Base-by-base conservation (phyloP, 148 eudicot genomes). In the Suaeda aralocaspica region DNA sequence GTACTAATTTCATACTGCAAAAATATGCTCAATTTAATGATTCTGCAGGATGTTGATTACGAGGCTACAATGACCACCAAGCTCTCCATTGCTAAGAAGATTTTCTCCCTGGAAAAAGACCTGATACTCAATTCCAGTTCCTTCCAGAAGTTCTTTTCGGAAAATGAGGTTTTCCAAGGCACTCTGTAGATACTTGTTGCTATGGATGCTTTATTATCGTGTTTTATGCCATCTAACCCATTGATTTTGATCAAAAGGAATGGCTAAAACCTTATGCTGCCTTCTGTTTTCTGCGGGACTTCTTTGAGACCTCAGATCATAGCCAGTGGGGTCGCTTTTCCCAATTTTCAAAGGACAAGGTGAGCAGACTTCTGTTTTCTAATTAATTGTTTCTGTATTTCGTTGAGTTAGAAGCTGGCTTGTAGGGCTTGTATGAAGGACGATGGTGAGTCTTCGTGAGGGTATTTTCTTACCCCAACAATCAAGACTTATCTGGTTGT, bases 201-300 rank as follows among this genome's bases (percentile, higher is more conserved):
- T 34, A 29, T 34, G 29, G 30, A 45, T 26, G 36, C 15, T 16
- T 34, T n/a, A 0, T 52, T 34, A 42, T 39, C 52, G 36, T 16
- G 9, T 48, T 29, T 62, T 39, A 25, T 31, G 9, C 71, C 26
- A 18, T 76, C 56, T 73, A 52, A 66, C 45, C 22, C 64, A 21
- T 21, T 62, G 48, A 56, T 33, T 63, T 67, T 73, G 41, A 61
- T 74, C 59, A 18, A 77, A 80, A 94, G 98, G 92, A 81, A 46
- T 94, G 98, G 98, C 83, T 94, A 68, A 94, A 84, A 80, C 96
- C 98, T 61, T 94, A 91, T 78, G 95, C 98, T 22, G 92, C 96
- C 64, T 91, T 94, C 79, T 94, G 98, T 76, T 94, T 91, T 68
- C 87, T 94, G 55, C 92, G 98, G 59, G 96, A 91, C 79, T 94